Evolutionary conservation across 2,329 filamentous ascomycete genomes (phyloP), one percentile per base, ranked within the genome.

Genomic region (Cercospora canescens): DNA sequence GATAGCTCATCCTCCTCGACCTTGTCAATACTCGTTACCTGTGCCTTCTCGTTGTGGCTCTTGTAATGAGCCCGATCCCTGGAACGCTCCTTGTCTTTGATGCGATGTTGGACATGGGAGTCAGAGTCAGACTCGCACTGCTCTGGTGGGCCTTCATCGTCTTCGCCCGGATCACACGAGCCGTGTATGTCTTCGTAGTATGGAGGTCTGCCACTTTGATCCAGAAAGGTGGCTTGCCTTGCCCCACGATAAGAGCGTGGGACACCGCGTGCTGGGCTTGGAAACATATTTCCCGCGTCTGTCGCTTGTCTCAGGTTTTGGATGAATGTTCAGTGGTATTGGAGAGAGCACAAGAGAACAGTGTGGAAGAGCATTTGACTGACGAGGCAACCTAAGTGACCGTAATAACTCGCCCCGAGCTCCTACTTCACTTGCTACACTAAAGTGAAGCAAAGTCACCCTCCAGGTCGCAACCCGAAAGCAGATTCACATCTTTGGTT

Each of bases 401-500:
- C 26, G 26, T 52, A 52, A 52, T 12, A n/a, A 28, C 6, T 52
- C 45, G 45, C 45, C 28, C 12, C 3, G 41, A 30, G 26, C 3
- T 52, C 45, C n/a, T 52, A 3, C 45, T 52, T 52, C 45, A 52
- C 45, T 9, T 52, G 45, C 45, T 52, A 16, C 21, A 2, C 14
- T 30, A 6, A 35, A 14, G 6, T 34, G 18, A 21, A 6, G 45
- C 30, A 18, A 21, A 37, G 14, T 16, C 21, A 6, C 26, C 24
- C 18, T 24, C 50, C 30, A 54, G 6, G 5, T 9, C 41, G 11
- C 12, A 4, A n/a, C n/a, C n/a, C n/a, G n/a, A n/a, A 28, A 9
- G 8, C 21, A 6, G n/a, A 2, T 55, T 67, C 67, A 76, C 62
- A 77, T 70, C 74, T 77, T 78, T 65, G 74, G 65, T 73, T 75